Evolutionary conservation across 176 grass and related monocot species (phyloP).

Genomic region (Phoenix roebelenii): DNA sequence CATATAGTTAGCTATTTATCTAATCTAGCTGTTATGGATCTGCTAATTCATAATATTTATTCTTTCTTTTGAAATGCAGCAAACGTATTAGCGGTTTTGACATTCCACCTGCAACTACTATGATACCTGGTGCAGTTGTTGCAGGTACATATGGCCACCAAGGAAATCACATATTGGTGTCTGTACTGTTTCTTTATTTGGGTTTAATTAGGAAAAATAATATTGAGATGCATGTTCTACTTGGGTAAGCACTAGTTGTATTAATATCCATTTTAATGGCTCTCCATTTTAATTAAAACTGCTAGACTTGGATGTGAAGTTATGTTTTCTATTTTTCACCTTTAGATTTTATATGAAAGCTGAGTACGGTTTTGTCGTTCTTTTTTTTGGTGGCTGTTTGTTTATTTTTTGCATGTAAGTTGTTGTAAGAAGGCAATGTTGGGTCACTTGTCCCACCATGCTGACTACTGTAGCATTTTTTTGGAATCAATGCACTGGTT

Average conservation of each 20-base stretch:
- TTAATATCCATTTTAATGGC: too few relatives aligned
- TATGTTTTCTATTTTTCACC: slow-evolving; percentile 21
- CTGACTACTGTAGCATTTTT: slow-evolving; percentile 59
- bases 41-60: too few relatives aligned
- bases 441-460: slow-evolving; percentile 67
- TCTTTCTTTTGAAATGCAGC: slow-evolving; percentile 32
- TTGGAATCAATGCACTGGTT: slow-evolving; percentile 70
- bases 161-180: slow-evolving; percentile 5
- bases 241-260: not conserved
- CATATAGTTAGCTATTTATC: too few relatives aligned
- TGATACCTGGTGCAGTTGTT: slow-evolving; percentile 29
- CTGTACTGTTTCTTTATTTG: slow-evolving; percentile 19
- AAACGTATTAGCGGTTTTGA: slow-evolving; percentile 94
- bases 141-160: slow-evolving; percentile 40
- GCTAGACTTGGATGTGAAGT: not conserved
- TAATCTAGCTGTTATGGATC: too few relatives aligned
- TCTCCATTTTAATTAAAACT: not conserved
- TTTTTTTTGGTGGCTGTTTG: slow-evolving; percentile 61
- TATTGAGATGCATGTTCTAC: too few relatives aligned
- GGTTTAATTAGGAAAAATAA: slow-evolving; percentile 7
- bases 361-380: slow-evolving; percentile 45
- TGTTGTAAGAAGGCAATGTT: slow-evolving; percentile 74
- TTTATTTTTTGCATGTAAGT: slow-evolving; percentile 74
- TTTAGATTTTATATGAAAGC: slow-evolving; percentile 29
- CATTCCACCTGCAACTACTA: slow-evolving; percentile 44